Percentiles rank a stretch among this genome's conserved stretches.
phyloP scores from a whole-genome alignment of 2,329 filamentous ascomycete genomes.

The Talaromyces piceae region DNA sequence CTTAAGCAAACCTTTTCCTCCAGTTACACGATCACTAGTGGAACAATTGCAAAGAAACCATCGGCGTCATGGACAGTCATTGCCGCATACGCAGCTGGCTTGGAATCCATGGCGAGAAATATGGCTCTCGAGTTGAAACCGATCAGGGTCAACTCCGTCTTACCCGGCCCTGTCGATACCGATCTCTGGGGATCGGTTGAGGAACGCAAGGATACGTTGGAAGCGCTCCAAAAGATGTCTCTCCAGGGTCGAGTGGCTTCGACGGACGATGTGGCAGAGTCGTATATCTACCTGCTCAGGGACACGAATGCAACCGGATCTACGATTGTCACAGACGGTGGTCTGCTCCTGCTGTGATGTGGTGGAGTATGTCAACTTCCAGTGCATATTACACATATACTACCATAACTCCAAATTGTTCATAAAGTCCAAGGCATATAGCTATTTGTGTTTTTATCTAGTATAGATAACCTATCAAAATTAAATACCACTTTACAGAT shows the following conservation, averaged over 20 bases:
- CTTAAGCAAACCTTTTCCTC: slow-evolving; percentile 35
- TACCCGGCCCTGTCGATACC: slow-evolving; percentile 48
- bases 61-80: slow-evolving; percentile 23
- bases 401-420: too few relatives aligned
- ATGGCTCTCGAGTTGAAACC: slow-evolving; percentile 58
- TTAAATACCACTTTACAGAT: too few relatives aligned
- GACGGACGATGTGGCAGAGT: slow-evolving; percentile 40
- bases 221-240: slow-evolving; percentile 10
- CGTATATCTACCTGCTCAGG: slow-evolving; percentile 40
- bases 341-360: neutral
- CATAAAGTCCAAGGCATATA: too few relatives aligned
- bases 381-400: too few relatives aligned
- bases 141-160: slow-evolving; percentile 55
- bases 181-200: slow-evolving; percentile 28
- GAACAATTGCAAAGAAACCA: slow-evolving; percentile 32
- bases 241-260: slow-evolving; percentile 27
- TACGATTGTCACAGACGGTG: slow-evolving; percentile 36
- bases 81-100: slow-evolving; percentile 18
- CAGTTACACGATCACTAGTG: slow-evolving; percentile 52
- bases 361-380: neutral
- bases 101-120: slow-evolving; percentile 47
- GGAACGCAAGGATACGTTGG: neutral
- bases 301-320: slow-evolving; percentile 26
- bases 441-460: too few relatives aligned
- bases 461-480: too few relatives aligned